Base-by-base conservation (phyloP, 352 stramenopile species). In the Thalassiosira mediterranea region DNA sequence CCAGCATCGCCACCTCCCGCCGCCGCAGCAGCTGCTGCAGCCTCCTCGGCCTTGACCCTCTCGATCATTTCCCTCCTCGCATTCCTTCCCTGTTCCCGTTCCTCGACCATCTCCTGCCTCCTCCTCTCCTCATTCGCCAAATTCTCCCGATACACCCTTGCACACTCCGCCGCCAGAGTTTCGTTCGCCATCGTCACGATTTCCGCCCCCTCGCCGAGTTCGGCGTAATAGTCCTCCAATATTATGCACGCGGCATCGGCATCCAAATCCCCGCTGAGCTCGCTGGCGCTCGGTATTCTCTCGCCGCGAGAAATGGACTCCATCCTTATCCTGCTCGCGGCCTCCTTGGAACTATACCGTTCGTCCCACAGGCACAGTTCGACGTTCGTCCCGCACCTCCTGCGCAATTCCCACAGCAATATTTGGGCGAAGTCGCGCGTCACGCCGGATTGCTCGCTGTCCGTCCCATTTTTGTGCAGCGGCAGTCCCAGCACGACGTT, bases 171-270 rank as follows among this genome's bases (percentile, higher is more conserved):
- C 46, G 59, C 53, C 8, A 63, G n/a, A 0, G 32, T 58, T 28
- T 59, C 47, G 58, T 32, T 26, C 0, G 21, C 37, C 0, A 76
- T 40, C n/a, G 60, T 5, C n/a, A 80, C 23, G 11, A 28, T 1
- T 32, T 77, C 53, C 0, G 52, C 74, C 21, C 72, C 66, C 25
- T 74, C n/a, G 3, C 79, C 81, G 32, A 80, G 74, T 21, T 87
- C 75, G 21, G 81, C 54, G 54, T 92, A 90, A 66, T 88, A 91
- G 63, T 84, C 66, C 60, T 92, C 87, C 34, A 92, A 70, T 71
- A 92, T 90, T 42, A 92, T 88, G 52, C 80, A 90, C 17, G 87
- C 87, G 1, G 87, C 77, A 47, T 90, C 79, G 10, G 74, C 84
- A 76, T 92, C 87, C 29, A 92, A 70, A 10, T 57, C 42, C 23